Evolutionary conservation across 2,329 filamentous ascomycete species (phyloP).

Genomic region (Aspergillus persii): DNA sequence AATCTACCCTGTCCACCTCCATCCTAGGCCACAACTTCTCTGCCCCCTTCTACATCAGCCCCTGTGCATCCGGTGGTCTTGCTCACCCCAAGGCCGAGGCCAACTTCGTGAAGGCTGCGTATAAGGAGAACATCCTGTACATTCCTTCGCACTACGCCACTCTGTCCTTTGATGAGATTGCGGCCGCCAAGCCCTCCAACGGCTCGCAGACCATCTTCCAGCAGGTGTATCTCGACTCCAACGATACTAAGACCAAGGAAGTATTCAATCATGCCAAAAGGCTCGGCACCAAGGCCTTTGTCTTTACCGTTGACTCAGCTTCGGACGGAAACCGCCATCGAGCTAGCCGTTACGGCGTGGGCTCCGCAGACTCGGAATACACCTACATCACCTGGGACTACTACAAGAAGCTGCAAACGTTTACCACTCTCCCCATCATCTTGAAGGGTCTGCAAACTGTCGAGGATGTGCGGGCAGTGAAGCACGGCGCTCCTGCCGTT

Average conservation of each 20-base stretch:
- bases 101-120: slow-evolving; percentile 7
- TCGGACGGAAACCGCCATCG: slow-evolving; percentile 73
- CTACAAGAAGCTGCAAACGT: slow-evolving; percentile 5
- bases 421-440: slow-evolving; percentile 11
- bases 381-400: slow-evolving; percentile 8
- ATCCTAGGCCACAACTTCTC: slow-evolving; percentile 13
- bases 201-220: slow-evolving; percentile 8
- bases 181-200: slow-evolving; percentile 8
- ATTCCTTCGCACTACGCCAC: slow-evolving; percentile 9
- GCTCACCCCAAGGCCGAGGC: slow-evolving; percentile 4
- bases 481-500: slow-evolving; percentile 42
- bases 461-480: slow-evolving; percentile 16
- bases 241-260: slow-evolving; percentile 8
- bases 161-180: slow-evolving; percentile 10
- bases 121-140: slow-evolving; percentile 7
- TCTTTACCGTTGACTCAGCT: slow-evolving; percentile 83
- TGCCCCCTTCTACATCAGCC: slow-evolving; percentile 11
- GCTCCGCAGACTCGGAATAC: slow-evolving; percentile 2
- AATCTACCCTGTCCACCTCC: slow-evolving; percentile 5
- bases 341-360: slow-evolving; percentile 6
- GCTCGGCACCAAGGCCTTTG: slow-evolving; percentile 75
- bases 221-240: slow-evolving; percentile 9
- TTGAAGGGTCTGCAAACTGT: slow-evolving; percentile 18
- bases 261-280: slow-evolving; percentile 54
- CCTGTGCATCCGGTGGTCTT: slow-evolving; percentile 6